Conservation (phyloP, 225 moss, liverwort and hornwort species). For the Physcomitrium patens region DNA sequence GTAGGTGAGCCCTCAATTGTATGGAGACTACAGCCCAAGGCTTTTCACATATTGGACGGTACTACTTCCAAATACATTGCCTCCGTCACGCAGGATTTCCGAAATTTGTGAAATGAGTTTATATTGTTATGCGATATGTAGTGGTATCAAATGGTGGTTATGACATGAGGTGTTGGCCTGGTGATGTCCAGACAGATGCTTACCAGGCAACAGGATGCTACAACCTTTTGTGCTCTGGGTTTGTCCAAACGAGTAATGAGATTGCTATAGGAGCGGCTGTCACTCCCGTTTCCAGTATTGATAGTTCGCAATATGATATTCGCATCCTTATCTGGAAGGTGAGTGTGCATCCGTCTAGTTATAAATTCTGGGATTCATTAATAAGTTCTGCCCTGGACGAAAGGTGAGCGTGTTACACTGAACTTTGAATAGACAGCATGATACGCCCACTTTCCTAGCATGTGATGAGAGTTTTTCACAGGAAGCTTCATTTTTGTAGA, state of each 20-base stretch:
- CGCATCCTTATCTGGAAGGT: constrained; percentile 70
- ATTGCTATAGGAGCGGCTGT: constrained; percentile 61
- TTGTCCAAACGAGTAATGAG: constrained; percentile 58
- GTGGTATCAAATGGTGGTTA: background rate
- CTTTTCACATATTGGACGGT: constrained; percentile 71
- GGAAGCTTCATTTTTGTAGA: no score
- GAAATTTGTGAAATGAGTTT: background rate
- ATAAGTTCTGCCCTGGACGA: no score
- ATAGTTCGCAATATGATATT: constrained; percentile 54
- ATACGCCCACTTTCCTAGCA: no score
- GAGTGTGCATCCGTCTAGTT: constrained; percentile 15
- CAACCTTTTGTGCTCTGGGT: constrained; percentile 61
- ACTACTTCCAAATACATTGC: background rate
- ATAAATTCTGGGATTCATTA: no score
- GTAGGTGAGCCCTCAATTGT: constrained; percentile 59
- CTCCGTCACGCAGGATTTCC: background rate
- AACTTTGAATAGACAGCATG: no score
- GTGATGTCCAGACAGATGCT: constrained; percentile 47
- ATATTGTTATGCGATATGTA: background rate
- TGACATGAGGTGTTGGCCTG: constrained; percentile 5
- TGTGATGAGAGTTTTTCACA: no score
- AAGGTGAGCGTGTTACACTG: no score
- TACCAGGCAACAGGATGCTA: constrained; percentile 64
- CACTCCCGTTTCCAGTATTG: constrained; percentile 43
- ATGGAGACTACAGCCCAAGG: constrained; percentile 55